Base-by-base conservation (phyloP, 2,329 filamentous ascomycete species). In the Ascochyta koolunga region DNA sequence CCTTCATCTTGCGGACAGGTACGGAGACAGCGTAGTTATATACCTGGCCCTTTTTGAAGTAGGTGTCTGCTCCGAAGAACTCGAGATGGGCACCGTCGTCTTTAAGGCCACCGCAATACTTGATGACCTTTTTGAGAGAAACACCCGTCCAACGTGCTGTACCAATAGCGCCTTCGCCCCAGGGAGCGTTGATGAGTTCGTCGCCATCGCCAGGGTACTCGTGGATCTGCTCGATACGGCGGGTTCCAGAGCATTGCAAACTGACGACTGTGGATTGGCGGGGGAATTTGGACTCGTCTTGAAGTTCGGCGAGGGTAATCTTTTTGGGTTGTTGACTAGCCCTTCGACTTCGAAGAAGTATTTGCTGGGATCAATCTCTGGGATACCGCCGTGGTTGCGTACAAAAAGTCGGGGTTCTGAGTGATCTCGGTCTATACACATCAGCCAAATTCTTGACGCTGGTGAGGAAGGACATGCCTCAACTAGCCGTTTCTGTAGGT, bases 371-470 rank as follows among this genome's bases (percentile, higher is more conserved):
- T 88, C 80, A 48, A 90, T 89, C 7, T 83, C 76, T 0, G 89
- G 89, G 16, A 91, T 85, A 0, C 88, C 87, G 9, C 88, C 87
- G 57, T 91, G 88, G 54, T 91, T 91, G 7, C 88, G 79, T 0
- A 91, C 84, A 59, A 89, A 60, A 86, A 83, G n/a, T 82, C 75
- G 4, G 76, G 61, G 56, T 89, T 91, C 0, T 80, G 76, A 0
- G 88, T 91, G 33, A 90, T 80, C 19, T 82, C 78, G 4, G 79
- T 79, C 65, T 70, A 25, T 1, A 7, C 2, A 31, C 2, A 37
- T 70, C 42, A 68, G 65, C 35, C 25, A 8, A 11, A 31, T 9
- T 19, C 4, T 13, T 7, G 7, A 16, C 6, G 1, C 2, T 0
- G 8, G 0, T 11, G 15, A n/a, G 21, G 9, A 15, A 9, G 22